Base-by-base conservation (phyloP, 345 rosid species). In the Carallia pectinifolia region DNA sequence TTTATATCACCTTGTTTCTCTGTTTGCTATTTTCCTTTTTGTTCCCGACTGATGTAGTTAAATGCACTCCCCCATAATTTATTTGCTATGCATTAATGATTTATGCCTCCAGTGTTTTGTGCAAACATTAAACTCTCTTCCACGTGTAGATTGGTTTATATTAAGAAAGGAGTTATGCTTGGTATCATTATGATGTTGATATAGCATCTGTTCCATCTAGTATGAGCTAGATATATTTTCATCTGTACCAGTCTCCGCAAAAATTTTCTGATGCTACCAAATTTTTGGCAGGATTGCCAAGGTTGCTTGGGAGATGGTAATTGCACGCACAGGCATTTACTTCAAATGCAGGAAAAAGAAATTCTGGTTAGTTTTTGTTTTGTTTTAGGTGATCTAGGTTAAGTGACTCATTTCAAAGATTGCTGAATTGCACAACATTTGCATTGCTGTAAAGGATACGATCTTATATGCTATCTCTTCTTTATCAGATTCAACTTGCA, bases 271-370 rank as follows among this genome's bases (percentile, higher is more conserved):
- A 58, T 44, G 9, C 39, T 10, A 34, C 47, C 54, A 2, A 58
- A 62, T 53, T 23, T 80, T 79, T 70, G 67, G 48, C 87, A 94
- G 98, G 69, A 81, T 64, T 77, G 81, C 71, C 85, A 72, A 68
- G 79, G 74, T 76, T 74, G 84, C 86, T 54, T 30, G 33, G 71
- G 68, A 53, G 81, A 81, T 62, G 89, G 71, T 23, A 82, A 68
- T 38, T 64, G 74, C 71, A 79, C 82, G 58, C 93, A 82, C 73
- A 72, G 66, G 81, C 78, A 73, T 74, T 67, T 84, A 68, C 71
- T 95, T 65, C 65, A 84, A 77, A 66, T 82, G 80, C 97, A 92
- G 77, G 90, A 87, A 80, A 86, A 80, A 65, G 96, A 95, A 81
- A 92, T 95, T 34, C 67, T 71, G 79, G 97, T 89, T 70, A 65